These are phyloP conservation scores for Croton setiger DNA, from an alignment of 441 rosid genomes.

Conservation along the genomic window DNA sequence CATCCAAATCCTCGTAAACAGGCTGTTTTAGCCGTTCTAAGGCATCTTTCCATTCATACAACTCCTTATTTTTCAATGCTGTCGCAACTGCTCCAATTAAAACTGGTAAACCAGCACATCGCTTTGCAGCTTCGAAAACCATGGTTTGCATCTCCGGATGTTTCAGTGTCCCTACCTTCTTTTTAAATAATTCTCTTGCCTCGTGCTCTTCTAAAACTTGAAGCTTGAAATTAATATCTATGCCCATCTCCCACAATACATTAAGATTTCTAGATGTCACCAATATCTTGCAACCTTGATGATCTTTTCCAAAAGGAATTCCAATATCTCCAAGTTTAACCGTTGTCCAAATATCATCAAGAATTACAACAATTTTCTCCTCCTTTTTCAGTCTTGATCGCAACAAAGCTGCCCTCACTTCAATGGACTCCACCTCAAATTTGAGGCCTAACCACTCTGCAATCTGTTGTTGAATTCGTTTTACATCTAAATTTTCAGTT, in stretches of 20 bases:
- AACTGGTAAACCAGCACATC: conserved; percentile 28
- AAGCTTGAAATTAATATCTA: not conserved
- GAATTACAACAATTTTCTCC: conserved; percentile 11
- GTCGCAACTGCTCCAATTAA: too few species aligned
- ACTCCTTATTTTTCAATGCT: not conserved
- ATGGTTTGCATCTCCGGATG: not conserved
- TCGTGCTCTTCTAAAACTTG: not conserved
- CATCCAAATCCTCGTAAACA: not conserved
- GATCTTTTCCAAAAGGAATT: conserved; percentile 12
- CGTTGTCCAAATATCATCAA: conserved; percentile 23
- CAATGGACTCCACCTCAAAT: not conserved
- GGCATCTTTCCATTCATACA: conserved; percentile 20
- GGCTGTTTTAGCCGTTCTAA: not conserved
- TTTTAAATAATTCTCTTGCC: conserved; percentile 4
- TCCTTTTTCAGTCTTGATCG: not conserved
- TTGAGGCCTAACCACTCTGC: conserved; percentile 1
- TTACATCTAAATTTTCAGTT: too few species aligned
- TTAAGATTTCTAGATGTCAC: conserved; percentile 10
- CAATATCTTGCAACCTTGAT: conserved; percentile 6
- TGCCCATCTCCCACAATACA: conserved; percentile 16
- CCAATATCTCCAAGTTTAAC: conserved; percentile 15
- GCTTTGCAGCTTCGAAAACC: not conserved
- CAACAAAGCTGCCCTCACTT: not conserved
- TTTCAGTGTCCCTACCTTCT: not conserved
- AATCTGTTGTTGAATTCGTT: conserved; percentile 21